Evolutionary conservation across 495 filamentous ascomycete genomes (phyloP), one percentile per base, ranked within the genome.

Genomic region (Aspergillus steynii): DNA sequence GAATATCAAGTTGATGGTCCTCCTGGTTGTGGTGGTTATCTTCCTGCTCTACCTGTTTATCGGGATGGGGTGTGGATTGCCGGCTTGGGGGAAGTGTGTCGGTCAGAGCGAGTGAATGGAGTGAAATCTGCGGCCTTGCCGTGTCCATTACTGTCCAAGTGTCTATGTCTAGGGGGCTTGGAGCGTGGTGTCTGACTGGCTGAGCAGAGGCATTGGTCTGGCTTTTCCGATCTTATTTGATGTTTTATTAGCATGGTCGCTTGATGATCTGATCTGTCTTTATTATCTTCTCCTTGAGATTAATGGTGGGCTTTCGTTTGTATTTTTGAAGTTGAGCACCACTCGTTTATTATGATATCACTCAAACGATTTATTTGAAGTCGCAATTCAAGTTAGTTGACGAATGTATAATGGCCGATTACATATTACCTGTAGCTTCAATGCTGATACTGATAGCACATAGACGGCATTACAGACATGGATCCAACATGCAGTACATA

Each of bases 1-100:
- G 88, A 99, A 99, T 78, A 83, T 94, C 25, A 95, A 96, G 76
- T 65, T 93, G 69, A 97, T 98, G 93, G 86, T 86, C 42, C 72
- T 99, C 67, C 74, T 99, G 65, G 85, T 81, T 2, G 66, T 97
- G 52, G 95, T 98, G 48, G 73, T 96, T 42, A 74, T 92, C 14
- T 89, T 99, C 74, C 84, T 99, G 77, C 65, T 98, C 4, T 92
- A 92, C 72, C 70, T 92, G 20, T 86, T 91, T 64, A 81, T 92
- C 12, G 89, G 89, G 0, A 85, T 89, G 74, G 88, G 88, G 4
- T 92, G 89, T 79, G 89, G 89, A 15, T 67, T 92, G 55, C 89
- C 89, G 55, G 86, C 73, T 14, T 85, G 82, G 82, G 74, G 74
- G 29, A 80, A 69, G 61, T 85, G 82, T 70, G 69, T 82, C 60